Conservation (phyloP, 73 alveolate species). For the Stentor coeruleus region DNA sequence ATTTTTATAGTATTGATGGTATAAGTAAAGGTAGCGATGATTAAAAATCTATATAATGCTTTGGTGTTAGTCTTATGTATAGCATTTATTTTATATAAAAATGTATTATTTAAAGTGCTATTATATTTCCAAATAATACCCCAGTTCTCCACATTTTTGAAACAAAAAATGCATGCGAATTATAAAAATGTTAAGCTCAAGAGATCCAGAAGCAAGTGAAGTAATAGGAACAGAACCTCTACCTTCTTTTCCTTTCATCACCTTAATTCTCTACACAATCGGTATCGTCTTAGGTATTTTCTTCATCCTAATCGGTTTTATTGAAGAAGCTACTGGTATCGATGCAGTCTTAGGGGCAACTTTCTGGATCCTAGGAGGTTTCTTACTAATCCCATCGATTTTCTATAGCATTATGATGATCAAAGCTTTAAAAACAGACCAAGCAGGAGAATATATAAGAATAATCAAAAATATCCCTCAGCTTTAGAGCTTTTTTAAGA, state of each 20-base stretch:
- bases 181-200: too few relatives aligned
- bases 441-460: not conserved
- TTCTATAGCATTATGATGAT: not conserved
- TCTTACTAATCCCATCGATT: not conserved
- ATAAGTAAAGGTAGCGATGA: too few relatives aligned
- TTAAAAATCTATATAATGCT: too few relatives aligned
- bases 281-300: constrained; percentile 12
- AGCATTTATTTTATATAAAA: too few relatives aligned
- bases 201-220: too few relatives aligned
- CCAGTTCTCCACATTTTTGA: too few relatives aligned
- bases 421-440: constrained; percentile 14
- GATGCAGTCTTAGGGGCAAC: constrained; percentile 17
- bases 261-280: not conserved
- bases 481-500: too few relatives aligned
- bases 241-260: constrained; percentile 15
- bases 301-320: constrained; percentile 12
- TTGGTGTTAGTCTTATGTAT: too few relatives aligned
- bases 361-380: constrained; percentile 20
- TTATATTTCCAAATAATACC: too few relatives aligned
- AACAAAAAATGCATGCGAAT: too few relatives aligned
- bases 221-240: constrained; percentile 23
- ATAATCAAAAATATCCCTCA: not conserved
- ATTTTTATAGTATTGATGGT: too few relatives aligned
- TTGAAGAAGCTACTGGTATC: constrained; percentile 20
- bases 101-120: too few relatives aligned